A percentile compares a stretch with the other conserved stretches of the same genome.
phyloP scores from a whole-genome alignment of 176 grass and related monocot genomes.

The Ampelocalamus luodianensis region DNA sequence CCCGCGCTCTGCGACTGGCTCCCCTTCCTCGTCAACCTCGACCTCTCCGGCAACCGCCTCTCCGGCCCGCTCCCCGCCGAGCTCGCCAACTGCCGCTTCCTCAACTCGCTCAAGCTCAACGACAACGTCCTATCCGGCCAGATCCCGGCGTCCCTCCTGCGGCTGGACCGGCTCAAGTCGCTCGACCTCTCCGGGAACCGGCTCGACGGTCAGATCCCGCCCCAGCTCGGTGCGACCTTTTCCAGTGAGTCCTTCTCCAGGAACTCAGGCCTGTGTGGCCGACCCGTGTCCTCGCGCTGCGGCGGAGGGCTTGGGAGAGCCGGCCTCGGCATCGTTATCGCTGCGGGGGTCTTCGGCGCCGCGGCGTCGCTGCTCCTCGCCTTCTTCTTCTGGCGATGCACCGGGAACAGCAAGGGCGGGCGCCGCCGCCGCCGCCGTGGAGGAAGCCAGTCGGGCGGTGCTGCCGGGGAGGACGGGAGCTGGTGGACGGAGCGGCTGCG shows the following conservation, averaged over 20 bases:
- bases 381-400: conserved; percentile 81
- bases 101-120: conserved; percentile 71
- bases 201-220: conserved; percentile 69
- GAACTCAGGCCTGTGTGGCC: conserved; percentile 75
- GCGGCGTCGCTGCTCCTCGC: conserved; percentile 71
- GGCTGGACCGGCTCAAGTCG: conserved; percentile 68
- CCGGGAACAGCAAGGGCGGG: conserved; percentile 47
- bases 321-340: conserved; percentile 72
- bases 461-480: conserved; percentile 58
- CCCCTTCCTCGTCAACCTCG: conserved; percentile 67
- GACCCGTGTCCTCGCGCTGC: conserved; percentile 53
- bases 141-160: conserved; percentile 69
- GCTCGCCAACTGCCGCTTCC: conserved; percentile 72
- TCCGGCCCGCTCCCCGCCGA: conserved; percentile 68
- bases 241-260: conserved; percentile 44
- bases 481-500: conserved; percentile 90
- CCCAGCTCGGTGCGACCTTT: conserved; percentile 54
- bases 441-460: conserved; percentile 23
- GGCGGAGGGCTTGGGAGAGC: conserved; percentile 40
- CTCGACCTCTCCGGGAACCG: conserved; percentile 77
- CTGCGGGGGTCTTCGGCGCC: conserved; percentile 86
- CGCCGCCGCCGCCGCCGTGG: conserved; percentile 34
- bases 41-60: conserved; percentile 72
- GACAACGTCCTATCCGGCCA: conserved; percentile 64
- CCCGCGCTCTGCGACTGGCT: conserved; percentile 79